phyloP scores from a whole-genome alignment of 495 filamentous ascomycete genomes.

The Glutinoglossum americanum region DNA sequence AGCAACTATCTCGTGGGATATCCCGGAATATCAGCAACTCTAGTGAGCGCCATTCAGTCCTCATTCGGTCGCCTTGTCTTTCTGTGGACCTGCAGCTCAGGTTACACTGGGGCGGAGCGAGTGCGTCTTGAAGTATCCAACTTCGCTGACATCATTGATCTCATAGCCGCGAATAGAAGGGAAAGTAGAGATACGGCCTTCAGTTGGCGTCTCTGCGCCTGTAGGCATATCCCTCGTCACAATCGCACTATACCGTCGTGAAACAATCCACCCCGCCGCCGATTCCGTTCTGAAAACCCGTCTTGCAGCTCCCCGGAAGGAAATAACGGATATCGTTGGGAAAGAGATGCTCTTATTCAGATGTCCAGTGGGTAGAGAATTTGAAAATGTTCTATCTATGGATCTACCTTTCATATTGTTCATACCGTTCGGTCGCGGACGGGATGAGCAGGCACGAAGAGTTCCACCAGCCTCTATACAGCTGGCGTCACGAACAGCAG shows the following conservation, averaged over 20 bases:
- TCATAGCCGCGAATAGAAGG: slow-evolving; percentile 80
- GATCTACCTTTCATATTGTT: slow-evolving; percentile 93
- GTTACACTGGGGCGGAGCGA: background rate
- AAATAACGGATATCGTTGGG: slow-evolving; percentile 78
- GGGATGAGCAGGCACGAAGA: slow-evolving; percentile 65
- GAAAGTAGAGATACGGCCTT: slow-evolving; percentile 89
- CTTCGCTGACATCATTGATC: background rate
- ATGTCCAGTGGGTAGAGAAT: slow-evolving; percentile 61
- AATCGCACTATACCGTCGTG: slow-evolving; percentile 76
- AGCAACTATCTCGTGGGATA: slow-evolving; percentile 93
- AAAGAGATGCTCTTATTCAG: slow-evolving; percentile 87
- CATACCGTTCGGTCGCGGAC: slow-evolving; percentile 81
- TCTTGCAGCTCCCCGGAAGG: slow-evolving; percentile 76
- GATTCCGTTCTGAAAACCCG: slow-evolving; percentile 85
- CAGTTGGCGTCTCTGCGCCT: slow-evolving; percentile 59
- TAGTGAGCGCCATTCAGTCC: slow-evolving; percentile 30
- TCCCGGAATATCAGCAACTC: slow-evolving; percentile 89
- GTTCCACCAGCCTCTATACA: slow-evolving; percentile 87
- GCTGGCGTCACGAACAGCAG: slow-evolving; percentile 73
- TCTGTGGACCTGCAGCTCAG: background rate
- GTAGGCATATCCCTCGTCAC: slow-evolving; percentile 84
- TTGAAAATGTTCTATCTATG: slow-evolving; percentile 84
- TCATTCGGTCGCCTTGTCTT: background rate
- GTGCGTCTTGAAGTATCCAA: background rate
- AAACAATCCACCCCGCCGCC: slow-evolving; percentile 90